These are phyloP conservation scores for Penicillium aurantiogriseum DNA, from an alignment of 2,329 filamentous ascomycete genomes.

Conservation along the genomic window DNA sequence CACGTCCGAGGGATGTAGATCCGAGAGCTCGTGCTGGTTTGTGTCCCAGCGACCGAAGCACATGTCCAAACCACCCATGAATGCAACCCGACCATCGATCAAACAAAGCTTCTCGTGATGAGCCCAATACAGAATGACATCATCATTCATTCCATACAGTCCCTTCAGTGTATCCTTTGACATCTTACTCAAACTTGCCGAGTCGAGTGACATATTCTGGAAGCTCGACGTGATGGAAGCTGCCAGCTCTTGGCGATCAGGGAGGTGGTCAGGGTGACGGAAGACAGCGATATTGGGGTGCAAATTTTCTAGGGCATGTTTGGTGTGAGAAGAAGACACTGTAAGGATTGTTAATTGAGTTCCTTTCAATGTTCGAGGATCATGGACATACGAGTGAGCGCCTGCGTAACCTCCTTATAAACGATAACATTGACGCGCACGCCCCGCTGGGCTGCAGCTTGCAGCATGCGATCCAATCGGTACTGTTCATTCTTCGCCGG, in stretches of 20 bases:
- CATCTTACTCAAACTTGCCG: constrained; percentile 60
- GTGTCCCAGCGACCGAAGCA: constrained; percentile 90
- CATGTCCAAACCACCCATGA: constrained; percentile 89
- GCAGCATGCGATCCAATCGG: constrained; percentile 77
- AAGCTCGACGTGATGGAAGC: constrained; percentile 57
- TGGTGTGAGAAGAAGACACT: constrained; percentile 72
- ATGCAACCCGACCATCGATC: constrained; percentile 73
- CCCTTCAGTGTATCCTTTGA: constrained; percentile 72
- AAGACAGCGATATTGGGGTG: constrained; percentile 87
- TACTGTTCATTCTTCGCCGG: constrained; percentile 80
- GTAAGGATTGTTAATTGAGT: constrained; percentile 5
- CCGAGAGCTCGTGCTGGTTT: constrained; percentile 79
- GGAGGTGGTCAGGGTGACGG: constrained; percentile 83
- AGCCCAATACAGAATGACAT: constrained; percentile 84
- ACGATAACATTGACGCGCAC: constrained; percentile 84
- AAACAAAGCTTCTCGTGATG: constrained; percentile 90
- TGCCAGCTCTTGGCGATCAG: constrained; percentile 66
- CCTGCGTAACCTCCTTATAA: constrained; percentile 85
- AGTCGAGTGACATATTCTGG: constrained; percentile 56
- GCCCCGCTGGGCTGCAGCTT: constrained; percentile 77
- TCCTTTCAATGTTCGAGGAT: constrained; percentile 9
- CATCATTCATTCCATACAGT: constrained; percentile 77
- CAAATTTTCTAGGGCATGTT: constrained; percentile 70
- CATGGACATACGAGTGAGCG: constrained; percentile 67
- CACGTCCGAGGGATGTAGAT: constrained; percentile 75